phyloP scores from a whole-genome alignment of 2,329 filamentous ascomycete genomes.

The Botrytis galanthina region DNA sequence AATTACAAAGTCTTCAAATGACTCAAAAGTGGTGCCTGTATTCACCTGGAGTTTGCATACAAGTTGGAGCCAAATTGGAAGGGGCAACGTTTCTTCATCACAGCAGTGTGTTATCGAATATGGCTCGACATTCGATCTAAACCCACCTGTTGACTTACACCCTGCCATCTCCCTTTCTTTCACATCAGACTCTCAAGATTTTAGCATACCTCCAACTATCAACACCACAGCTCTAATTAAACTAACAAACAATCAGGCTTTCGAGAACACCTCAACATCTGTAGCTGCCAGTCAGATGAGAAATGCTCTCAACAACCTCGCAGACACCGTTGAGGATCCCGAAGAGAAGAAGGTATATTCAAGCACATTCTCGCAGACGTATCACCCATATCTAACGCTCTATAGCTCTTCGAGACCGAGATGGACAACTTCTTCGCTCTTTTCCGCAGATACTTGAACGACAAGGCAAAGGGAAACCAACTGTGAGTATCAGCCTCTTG shows the following conservation, averaged over 20 bases:
- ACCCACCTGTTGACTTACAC: neutral
- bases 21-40: conserved; percentile 23
- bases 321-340: conserved; percentile 83
- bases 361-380: neutral
- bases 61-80: conserved; percentile 19
- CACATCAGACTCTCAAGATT: neutral
- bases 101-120: neutral
- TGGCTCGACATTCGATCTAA: conserved; percentile 1
- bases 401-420: conserved; percentile 90
- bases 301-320: conserved; percentile 89
- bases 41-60: conserved; percentile 26
- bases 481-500: conserved; percentile 52
- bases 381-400: conserved; percentile 5
- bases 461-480: conserved; percentile 96
- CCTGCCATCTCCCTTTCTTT: neutral
- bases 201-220: neutral
- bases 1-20: neutral
- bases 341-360: conserved; percentile 73
- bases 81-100: conserved; percentile 20
- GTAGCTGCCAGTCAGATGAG: conserved; percentile 99
- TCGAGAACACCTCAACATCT: conserved; percentile 98
- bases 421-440: conserved; percentile 99
- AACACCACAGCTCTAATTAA: neutral
- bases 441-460: conserved; percentile 96
- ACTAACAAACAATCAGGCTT: conserved; percentile 61